These are phyloP conservation scores for Neonectria ditissima DNA, from an alignment of 2,329 filamentous ascomycete species.

Conservation along the genomic window DNA sequence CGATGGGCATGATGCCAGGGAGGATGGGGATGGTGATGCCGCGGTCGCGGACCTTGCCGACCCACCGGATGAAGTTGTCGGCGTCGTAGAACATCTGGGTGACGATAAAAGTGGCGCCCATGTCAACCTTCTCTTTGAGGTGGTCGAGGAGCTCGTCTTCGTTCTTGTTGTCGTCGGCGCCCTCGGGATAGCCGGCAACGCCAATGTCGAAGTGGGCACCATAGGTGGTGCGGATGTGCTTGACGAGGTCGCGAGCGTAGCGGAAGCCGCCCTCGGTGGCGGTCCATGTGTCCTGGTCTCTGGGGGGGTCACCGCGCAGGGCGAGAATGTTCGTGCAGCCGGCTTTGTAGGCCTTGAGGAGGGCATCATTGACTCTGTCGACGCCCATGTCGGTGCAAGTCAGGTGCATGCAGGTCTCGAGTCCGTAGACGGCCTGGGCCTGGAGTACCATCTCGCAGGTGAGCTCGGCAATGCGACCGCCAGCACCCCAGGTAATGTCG, in stretches of 20 bases:
- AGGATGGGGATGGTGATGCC: slow-evolving; percentile 88
- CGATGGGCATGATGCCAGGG: slow-evolving; percentile 88
- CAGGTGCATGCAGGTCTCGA: slow-evolving; percentile 99
- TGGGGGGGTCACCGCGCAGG: slow-evolving; percentile 89
- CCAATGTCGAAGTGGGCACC: slow-evolving; percentile 89
- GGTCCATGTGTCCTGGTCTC: slow-evolving; percentile 95
- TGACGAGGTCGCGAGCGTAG: slow-evolving; percentile 92
- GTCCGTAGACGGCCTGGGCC: slow-evolving; percentile 92
- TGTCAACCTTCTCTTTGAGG: slow-evolving; percentile 96
- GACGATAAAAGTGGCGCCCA: slow-evolving; percentile 91
- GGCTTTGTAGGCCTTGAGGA: slow-evolving; percentile 89
- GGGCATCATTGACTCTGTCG: slow-evolving; percentile 89
- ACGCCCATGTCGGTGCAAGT: slow-evolving; percentile 98
- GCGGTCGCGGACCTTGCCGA: slow-evolving; percentile 83
- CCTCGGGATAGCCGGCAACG: slow-evolving; percentile 96
- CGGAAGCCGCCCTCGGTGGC: slow-evolving; percentile 87
- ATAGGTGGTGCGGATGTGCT: slow-evolving; percentile 82
- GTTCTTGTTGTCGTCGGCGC: slow-evolving; percentile 91
- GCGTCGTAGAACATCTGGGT: slow-evolving; percentile 99
- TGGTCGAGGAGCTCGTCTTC: slow-evolving; percentile 88
- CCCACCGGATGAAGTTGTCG: slow-evolving; percentile 94
- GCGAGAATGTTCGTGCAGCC: slow-evolving; percentile 98
- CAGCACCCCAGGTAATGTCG: slow-evolving; percentile 98
- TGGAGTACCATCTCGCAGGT: slow-evolving; percentile 98
- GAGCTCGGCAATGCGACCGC: slow-evolving; percentile 88